These are phyloP conservation scores for Trametes sanguinea DNA, from an alignment of 768 basidiomycete species.

Conservation along the genomic window DNA sequence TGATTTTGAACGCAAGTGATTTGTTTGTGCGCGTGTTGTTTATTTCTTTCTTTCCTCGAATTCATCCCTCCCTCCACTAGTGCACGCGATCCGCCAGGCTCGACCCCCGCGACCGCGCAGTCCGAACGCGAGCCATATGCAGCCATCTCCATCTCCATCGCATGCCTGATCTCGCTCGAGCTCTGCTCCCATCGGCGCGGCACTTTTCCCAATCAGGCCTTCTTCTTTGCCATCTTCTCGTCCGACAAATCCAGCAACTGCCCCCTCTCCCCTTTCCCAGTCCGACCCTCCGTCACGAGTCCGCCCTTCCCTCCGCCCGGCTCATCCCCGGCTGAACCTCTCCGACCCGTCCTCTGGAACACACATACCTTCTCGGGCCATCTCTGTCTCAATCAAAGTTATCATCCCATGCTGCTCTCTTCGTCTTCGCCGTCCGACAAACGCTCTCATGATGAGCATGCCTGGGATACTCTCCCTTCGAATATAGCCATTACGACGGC, in stretches of 20 bases:
- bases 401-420: slow-evolving; percentile 7
- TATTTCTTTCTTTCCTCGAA: slow-evolving; percentile 5
- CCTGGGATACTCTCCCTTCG: background rate
- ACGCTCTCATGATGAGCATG: background rate
- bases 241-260: background rate
- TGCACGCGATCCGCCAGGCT: too few relatives aligned
- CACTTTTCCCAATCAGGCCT: slow-evolving; percentile 7
- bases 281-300: slow-evolving; percentile 5
- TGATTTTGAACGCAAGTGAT: slow-evolving; percentile 23
- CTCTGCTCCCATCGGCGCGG: slow-evolving; percentile 3
- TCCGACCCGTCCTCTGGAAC: slow-evolving; percentile 12
- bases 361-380: slow-evolving; percentile 12
- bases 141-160: background rate
- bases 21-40: slow-evolving; percentile 30
- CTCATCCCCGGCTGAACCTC: slow-evolving; percentile 9
- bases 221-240: background rate
- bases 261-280: slow-evolving; percentile 5
- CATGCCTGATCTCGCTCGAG: background rate
- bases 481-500: slow-evolving; percentile 9
- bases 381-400: slow-evolving; percentile 25
- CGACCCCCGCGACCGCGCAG: background rate
- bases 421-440: slow-evolving; percentile 10
- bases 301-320: slow-evolving; percentile 12
- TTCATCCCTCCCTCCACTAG: too few relatives aligned
- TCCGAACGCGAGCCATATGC: background rate